Base-by-base conservation (phyloP, 1,284 basidiomycete species). In the Ustilago loliicola region DNA sequence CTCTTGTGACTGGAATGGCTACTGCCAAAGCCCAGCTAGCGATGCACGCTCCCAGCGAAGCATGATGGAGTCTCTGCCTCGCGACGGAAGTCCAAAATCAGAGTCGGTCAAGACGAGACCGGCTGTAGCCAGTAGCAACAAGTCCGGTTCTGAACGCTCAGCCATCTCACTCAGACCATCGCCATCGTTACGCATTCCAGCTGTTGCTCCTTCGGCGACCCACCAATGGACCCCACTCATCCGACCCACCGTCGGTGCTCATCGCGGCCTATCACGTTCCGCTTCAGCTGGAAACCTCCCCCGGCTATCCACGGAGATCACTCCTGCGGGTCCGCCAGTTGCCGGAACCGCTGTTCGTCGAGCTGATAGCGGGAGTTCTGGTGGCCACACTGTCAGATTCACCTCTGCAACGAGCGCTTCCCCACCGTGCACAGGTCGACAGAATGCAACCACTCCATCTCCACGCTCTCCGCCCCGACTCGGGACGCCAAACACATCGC, bases 251-350 rank as follows among this genome's bases (percentile, higher is more conserved):
- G 5, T 55, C 9, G 9, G 19, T 36, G 25, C 36, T 11, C 32
- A 50, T 11, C 50, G 25, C 19, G 27, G 42, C 8, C 61, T 70
- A 1, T 60, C 32, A 2, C 51, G 67, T 4, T 70, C 67, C 3
- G 67, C 67, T 25, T 70, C 67, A 1, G 61, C 61, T 1, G 67
- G 61, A 1, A 56, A 55, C 45, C 67, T 70, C n/a, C 19, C 34
- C n/a, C 50, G 34, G 0, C 50, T n/a, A 27, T 13, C 5, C 21
- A 45, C 25, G 4, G 25, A n/a, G 5, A 3, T 9, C 21, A 17
- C 17, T 23, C 9, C 58, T 10, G 19, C 15, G 19, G 29, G 36
- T 21, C 17, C 48, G 3, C 23, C 48, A 15, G 13, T 9, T 5
- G 25, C 10, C 15, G 4, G 4, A 3, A 29, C 6, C 11, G 48